phyloP scores from a whole-genome alignment of 1,139 yeast species.

The Pichia sp. region DNA sequence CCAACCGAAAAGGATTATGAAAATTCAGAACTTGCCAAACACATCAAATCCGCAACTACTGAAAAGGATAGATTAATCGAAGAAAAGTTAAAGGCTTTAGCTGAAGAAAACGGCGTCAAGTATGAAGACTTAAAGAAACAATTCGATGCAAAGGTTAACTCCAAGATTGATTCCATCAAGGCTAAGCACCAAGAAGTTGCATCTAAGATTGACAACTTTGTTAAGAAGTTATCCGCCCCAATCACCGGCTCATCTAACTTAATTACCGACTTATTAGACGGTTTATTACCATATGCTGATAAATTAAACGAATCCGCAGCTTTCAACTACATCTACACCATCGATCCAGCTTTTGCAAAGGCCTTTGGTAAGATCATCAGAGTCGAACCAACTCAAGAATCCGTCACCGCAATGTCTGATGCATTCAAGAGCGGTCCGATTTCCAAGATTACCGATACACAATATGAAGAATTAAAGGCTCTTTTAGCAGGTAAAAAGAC shows the following conservation, averaged over 20 bases:
- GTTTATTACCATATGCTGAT: conserved; percentile 17
- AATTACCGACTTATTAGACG: conserved; percentile 20
- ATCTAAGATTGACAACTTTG: conserved; percentile 18
- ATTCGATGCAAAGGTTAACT: conserved; percentile 23
- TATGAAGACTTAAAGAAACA: conserved; percentile 22
- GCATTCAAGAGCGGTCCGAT: conserved; percentile 21
- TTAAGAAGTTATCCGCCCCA: conserved; percentile 19
- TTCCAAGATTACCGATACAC: conserved; percentile 15
- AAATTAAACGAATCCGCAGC: conserved; percentile 22
- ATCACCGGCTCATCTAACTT: conserved; percentile 9
- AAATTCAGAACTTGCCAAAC: conserved; percentile 23
- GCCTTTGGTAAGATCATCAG: conserved; percentile 19
- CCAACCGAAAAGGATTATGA: conserved; percentile 23
- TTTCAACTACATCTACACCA: conserved; percentile 18
- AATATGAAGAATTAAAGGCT: conserved; percentile 12
- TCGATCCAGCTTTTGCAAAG: conserved; percentile 25
- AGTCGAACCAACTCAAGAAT: conserved; percentile 16
- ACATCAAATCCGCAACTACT: conserved; percentile 18
- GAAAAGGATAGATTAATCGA: conserved; percentile 26
- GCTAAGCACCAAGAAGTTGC: conserved; percentile 14
- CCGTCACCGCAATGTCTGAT: conserved; percentile 14
- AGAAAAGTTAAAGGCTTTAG: conserved; percentile 24
- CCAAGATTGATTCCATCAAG: conserved; percentile 9
- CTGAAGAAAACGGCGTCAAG: conserved; percentile 21
- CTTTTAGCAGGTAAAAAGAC: conserved; percentile 5